Evolutionary conservation across 2,329 filamentous ascomycete genomes (phyloP).

Genomic region (Leptographium flavum): DNA sequence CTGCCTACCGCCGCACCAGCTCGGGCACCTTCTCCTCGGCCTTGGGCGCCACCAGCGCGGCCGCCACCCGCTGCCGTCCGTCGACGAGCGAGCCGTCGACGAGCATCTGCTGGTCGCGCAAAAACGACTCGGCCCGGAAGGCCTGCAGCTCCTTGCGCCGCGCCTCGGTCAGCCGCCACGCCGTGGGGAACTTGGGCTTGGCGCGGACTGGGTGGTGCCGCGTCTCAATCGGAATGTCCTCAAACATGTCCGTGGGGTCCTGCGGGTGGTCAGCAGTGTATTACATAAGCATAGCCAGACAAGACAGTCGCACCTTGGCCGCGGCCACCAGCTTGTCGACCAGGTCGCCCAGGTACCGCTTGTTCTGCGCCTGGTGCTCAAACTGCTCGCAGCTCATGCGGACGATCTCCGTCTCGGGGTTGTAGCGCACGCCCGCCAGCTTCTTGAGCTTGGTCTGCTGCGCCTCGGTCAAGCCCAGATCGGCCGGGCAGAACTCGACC

Average conservation of each 20-base stretch:
- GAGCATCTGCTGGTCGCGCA: constrained; percentile 39
- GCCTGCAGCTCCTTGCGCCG: constrained; percentile 51
- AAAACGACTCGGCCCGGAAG: constrained; percentile 34
- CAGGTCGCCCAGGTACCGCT: constrained; percentile 76
- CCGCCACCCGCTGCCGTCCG: constrained; percentile 34
- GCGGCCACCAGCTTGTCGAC: constrained; percentile 59
- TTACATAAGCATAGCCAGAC: background rate
- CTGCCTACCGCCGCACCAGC: constrained; percentile 12
- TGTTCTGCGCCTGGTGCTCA: constrained; percentile 86
- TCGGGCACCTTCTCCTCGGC: constrained; percentile 10
- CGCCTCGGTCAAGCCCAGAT: constrained; percentile 52
- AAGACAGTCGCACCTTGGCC: constrained; percentile 55
- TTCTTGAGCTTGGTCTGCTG: constrained; percentile 78
- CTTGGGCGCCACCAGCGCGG: constrained; percentile 18
- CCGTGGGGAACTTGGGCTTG: constrained; percentile 59
- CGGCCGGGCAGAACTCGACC: constrained; percentile 67
- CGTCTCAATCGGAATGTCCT: constrained; percentile 78
- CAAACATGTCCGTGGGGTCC: constrained; percentile 67
- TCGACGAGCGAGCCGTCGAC: constrained; percentile 44
- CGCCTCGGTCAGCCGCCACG: constrained; percentile 67
- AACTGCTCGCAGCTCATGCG: constrained; percentile 88
- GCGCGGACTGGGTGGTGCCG: constrained; percentile 63
- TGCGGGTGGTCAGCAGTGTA: constrained; percentile 13
- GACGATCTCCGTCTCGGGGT: constrained; percentile 66
- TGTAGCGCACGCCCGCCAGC: constrained; percentile 72